Evolutionary conservation across 495 filamentous ascomycete genomes (phyloP), one percentile per base, ranked within the genome.

Genomic region (Neurospora terricola): DNA sequence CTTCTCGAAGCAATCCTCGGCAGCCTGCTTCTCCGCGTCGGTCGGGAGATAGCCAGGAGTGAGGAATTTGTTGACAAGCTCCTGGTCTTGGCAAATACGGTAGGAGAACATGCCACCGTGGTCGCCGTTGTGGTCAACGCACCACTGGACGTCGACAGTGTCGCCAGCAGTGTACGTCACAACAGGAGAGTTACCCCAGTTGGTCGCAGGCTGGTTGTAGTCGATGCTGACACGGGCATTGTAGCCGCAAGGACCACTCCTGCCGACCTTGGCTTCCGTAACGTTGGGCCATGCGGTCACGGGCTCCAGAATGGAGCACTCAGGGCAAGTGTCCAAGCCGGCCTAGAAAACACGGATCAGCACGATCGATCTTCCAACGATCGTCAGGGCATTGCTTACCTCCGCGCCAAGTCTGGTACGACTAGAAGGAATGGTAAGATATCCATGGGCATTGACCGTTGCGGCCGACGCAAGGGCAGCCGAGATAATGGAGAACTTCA

Each of bases 21-120:
- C 86, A 0, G 79, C 83, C 73, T 89, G 84, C 77, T 89, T 89
- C 80, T 89, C 87, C 1, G 72, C 85, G 0, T 83, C 78, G 30
- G 86, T 88, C 0, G 86, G 87, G 2, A 85, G 72, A 72, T 87
- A 87, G n/a, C 73, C 79, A 4, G 85, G 82, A n/a, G 79, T 82
- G 8, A 87, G 76, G 78, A 88, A 85, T 72, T 84, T 82, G 76
- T 88, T 81, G 38, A 88, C 86, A 0, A 88, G 77, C 0, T 78
- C 76, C 73, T 88, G 86, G 77, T 89, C 77, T 73, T 84, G 80
- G 78, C 87, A 89, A 72, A 89, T 83, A 2, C 87, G 85, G 80
- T 88, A 89, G 66, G 81, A 79, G 78, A 88, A 89, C 86, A 89
- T 88, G 76, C 87, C 87, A 38, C 87, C 86, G 76, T 89, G 87